Conservation (phyloP, 2,329 filamentous ascomycete species). For the Ceratocystis ficicola region DNA sequence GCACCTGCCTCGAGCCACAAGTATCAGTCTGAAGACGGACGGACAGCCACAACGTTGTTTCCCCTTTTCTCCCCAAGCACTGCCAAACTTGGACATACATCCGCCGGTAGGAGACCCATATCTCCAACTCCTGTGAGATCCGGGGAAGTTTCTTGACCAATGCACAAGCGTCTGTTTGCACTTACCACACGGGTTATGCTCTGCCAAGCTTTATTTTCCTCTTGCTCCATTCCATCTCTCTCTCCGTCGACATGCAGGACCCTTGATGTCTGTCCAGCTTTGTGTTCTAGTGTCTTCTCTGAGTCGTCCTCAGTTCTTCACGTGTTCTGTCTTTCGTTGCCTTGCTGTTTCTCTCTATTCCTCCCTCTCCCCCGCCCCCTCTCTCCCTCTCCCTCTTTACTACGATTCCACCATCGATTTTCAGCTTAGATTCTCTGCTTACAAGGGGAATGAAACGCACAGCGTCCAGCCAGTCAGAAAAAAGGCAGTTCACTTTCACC, state of each 20-base stretch:
- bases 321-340: not conserved
- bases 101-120: not conserved
- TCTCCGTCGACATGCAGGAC: not conserved
- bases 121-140: constrained; percentile 1
- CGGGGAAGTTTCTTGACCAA: not conserved
- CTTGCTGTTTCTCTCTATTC: not conserved
- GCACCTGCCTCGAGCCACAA: not conserved
- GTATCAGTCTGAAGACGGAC: not conserved
- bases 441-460: constrained; percentile 10
- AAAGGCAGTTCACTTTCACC: not conserved
- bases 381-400: not conserved
- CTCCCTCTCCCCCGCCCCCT: too few species aligned
- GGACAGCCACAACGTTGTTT: not conserved
- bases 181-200: not conserved
- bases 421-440: not conserved
- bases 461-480: not conserved
- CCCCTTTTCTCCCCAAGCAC: not conserved
- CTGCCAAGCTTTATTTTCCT: not conserved
- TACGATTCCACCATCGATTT: not conserved
- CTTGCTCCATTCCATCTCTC: not conserved
- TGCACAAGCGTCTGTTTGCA: not conserved
- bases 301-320: not conserved
- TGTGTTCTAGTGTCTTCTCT: too few species aligned
- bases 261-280: not conserved
- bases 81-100: constrained; percentile 7